Evolutionary conservation across 768 basidiomycete genomes (phyloP).

Genomic region (Kwoniella sp.): DNA sequence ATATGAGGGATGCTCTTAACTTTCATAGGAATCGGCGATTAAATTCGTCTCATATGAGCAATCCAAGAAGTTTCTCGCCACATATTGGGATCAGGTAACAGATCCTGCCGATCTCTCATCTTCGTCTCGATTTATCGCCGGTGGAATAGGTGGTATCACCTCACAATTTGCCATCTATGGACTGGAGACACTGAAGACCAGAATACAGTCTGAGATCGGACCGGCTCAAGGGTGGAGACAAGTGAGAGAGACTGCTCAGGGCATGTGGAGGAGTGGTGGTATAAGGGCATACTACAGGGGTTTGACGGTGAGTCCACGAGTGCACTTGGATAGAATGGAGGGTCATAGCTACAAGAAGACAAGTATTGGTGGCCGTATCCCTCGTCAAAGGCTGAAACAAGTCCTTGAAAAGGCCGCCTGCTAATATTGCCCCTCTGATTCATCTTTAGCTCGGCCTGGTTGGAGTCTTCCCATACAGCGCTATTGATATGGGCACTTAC

Average conservation of each 20-base stretch:
- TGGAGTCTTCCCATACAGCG: constrained; percentile 89
- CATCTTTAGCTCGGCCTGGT: constrained; percentile 78
- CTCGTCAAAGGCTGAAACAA: too few species aligned
- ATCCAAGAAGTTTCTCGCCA: constrained; percentile 90
- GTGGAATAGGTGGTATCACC: constrained; percentile 91
- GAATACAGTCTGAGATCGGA: constrained; percentile 86
- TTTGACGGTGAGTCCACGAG: constrained; percentile 66
- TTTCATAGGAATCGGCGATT: constrained; percentile 79
- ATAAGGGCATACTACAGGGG: constrained; percentile 87
- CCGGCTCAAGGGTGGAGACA: constrained; percentile 58
- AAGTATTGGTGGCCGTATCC: too few species aligned
- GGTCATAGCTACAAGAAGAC: too few species aligned
- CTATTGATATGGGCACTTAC: constrained; percentile 89
- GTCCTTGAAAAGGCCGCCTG: neutral
- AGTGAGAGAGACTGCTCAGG: constrained; percentile 64
- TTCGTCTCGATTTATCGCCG: constrained; percentile 87
- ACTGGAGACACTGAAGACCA: constrained; percentile 95
- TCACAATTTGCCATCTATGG: constrained; percentile 74
- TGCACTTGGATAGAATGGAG: neutral
- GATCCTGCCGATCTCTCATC: constrained; percentile 87
- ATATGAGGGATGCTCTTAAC: neutral
- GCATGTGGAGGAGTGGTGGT: constrained; percentile 78
- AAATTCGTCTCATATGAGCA: constrained; percentile 96
- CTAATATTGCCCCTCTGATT: neutral
- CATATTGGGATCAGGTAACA: constrained; percentile 85